Evolutionary conservation across 257 asterid species (phyloP).

Genomic region (Voacanga thouarsii): DNA sequence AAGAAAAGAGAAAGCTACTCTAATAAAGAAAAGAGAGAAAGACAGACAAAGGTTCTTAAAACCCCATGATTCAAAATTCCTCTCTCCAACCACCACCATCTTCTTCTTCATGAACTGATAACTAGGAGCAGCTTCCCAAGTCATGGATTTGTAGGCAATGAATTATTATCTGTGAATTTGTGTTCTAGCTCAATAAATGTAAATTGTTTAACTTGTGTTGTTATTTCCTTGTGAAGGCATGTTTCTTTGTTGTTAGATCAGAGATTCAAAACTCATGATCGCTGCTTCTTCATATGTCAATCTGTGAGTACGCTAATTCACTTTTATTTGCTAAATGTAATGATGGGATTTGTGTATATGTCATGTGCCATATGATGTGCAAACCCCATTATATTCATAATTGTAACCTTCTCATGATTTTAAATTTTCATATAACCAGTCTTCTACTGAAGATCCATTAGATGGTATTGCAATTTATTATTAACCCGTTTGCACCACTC

Average conservation of each 20-base stretch:
- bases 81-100: conserved; percentile 26
- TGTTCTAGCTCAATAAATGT: not conserved
- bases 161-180: not conserved
- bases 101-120: conserved; percentile 42
- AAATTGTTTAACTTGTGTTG: not conserved
- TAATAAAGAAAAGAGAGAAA: conserved; percentile 37
- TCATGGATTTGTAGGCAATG: conserved; percentile 53
- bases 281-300: conserved; percentile 75
- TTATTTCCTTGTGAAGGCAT: conserved; percentile 47
- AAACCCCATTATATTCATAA: not conserved
- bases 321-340: not conserved
- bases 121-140: conserved; percentile 47
- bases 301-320: conserved; percentile 45
- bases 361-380: not conserved
- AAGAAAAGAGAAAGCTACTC: conserved; percentile 25
- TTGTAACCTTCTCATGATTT: not conserved
- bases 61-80: conserved; percentile 33
- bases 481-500: not conserved
- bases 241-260: conserved; percentile 87
- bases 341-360: not conserved
- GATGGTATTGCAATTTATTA: not conserved
- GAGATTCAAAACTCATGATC: conserved; percentile 58
- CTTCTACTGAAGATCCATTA: not conserved
- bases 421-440: not conserved
- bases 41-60: conserved; percentile 39